Evolutionary conservation across 139 green algal genomes (phyloP).

Genomic region (Nannochloris sp.): DNA sequence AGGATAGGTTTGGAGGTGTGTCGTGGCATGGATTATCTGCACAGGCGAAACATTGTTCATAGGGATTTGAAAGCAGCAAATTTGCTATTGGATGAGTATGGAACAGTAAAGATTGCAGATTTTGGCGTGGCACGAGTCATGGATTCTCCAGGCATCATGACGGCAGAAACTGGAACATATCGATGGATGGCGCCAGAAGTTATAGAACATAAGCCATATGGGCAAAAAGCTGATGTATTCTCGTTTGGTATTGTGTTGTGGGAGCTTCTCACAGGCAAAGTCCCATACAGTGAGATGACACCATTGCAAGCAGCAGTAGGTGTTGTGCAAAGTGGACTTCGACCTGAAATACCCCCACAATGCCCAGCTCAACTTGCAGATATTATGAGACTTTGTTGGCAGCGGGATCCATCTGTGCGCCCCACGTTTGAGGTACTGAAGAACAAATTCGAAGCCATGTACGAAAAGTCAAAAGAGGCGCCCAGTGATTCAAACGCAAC

Average conservation of each 20-base stretch:
- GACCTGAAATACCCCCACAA: constrained; percentile 62
- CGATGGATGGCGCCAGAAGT: constrained; percentile 99
- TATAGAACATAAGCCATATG: constrained; percentile 96
- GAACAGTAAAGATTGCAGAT: constrained; percentile 88
- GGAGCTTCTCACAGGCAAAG: constrained; percentile 84
- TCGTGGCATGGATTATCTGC: constrained; percentile 98
- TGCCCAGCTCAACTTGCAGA: constrained; percentile 55
- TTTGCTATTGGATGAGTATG: constrained; percentile 92
- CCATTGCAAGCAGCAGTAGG: constrained; percentile 80
- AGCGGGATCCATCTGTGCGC: constrained; percentile 26
- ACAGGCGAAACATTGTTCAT: constrained; percentile 97
- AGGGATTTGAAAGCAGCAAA: constrained; percentile 81
- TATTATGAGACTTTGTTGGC: constrained; percentile 79
- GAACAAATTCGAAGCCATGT: constrained; percentile 32
- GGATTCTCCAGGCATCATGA: constrained; percentile 83
- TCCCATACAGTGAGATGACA: constrained; percentile 90
- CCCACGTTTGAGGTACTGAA: constrained; percentile 46
- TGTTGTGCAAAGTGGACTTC: constrained; percentile 95
- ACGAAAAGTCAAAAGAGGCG: constrained; percentile 37
- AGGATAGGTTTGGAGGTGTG: constrained; percentile 79
- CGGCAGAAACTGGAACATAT: constrained; percentile 98
- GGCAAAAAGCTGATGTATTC: constrained; percentile 76
- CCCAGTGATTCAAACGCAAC: not conserved
- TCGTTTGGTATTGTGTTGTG: constrained; percentile 72
- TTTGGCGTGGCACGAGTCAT: constrained; percentile 95